These are phyloP conservation scores for Blastocladiella emersonii DNA, from an alignment of 371 early-diverging fungal species.

Conservation along the genomic window DNA sequence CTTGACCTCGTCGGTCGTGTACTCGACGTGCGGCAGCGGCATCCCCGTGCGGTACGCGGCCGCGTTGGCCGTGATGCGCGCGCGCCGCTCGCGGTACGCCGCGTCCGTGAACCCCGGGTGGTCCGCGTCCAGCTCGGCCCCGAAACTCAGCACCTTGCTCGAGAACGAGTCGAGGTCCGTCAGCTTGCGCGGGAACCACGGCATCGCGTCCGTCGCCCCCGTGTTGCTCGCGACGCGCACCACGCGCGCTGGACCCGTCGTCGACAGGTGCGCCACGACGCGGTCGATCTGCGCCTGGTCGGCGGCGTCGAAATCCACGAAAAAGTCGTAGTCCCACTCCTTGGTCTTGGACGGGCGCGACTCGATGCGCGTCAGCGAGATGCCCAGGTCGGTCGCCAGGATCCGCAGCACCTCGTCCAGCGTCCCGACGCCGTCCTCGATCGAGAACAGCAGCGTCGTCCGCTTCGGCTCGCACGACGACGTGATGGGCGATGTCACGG, in stretches of 20 bases:
- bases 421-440: slow-evolving; percentile 70
- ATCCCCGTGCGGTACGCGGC: slow-evolving; percentile 55
- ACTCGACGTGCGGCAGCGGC: slow-evolving; percentile 59
- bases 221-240: slow-evolving; percentile 1
- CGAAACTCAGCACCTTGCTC: slow-evolving; percentile 82
- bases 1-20: slow-evolving; percentile 61
- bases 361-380: slow-evolving; percentile 85
- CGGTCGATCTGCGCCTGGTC: slow-evolving; percentile 15
- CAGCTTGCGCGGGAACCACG: slow-evolving; percentile 93
- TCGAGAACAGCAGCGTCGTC: slow-evolving; percentile 62
- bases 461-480: slow-evolving; percentile 13
- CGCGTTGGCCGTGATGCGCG: slow-evolving; percentile 75
- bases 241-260: slow-evolving; percentile 1
- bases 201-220: slow-evolving; percentile 26
- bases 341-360: slow-evolving; percentile 72
- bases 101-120: slow-evolving; percentile 88
- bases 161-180: slow-evolving; percentile 86
- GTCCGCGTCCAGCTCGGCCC: slow-evolving; percentile 61
- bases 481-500: slow-evolving; percentile 23
- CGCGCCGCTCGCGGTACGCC: slow-evolving; percentile 69
- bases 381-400: slow-evolving; percentile 45
- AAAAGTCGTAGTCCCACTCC: slow-evolving; percentile 81
- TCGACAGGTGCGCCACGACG: slow-evolving; percentile 9
- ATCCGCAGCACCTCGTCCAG: slow-evolving; percentile 67
- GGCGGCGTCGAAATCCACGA: slow-evolving; percentile 26